phyloP scores from a whole-genome alignment of 2,329 filamentous ascomycete species.

The Phialophora chinensis region DNA sequence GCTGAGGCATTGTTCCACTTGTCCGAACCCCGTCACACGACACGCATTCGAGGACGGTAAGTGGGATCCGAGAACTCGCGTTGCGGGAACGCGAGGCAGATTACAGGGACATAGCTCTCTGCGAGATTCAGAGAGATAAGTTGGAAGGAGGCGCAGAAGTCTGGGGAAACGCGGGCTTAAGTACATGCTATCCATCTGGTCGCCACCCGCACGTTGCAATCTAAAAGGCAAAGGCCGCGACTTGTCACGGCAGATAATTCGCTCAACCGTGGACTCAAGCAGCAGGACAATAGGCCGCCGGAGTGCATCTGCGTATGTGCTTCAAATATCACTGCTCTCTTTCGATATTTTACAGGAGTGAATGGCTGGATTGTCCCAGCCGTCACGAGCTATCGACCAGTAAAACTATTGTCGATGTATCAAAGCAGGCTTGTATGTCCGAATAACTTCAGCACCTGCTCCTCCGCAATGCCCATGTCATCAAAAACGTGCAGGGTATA shows the following conservation, averaged over 20 bases:
- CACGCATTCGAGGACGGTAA: neutral
- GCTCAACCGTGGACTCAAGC: neutral
- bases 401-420: constrained; percentile 11
- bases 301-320: neutral
- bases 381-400: constrained; percentile 8
- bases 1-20: neutral
- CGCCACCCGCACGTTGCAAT: constrained; percentile 11
- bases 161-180: constrained; percentile 1
- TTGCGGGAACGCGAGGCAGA: neutral
- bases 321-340: constrained; percentile 4
- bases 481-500: constrained; percentile 34
- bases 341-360: constrained; percentile 1
- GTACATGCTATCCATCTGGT: neutral
- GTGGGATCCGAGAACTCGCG: neutral
- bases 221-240: neutral
- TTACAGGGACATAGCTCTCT: neutral
- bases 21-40: neutral
- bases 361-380: constrained; percentile 10
- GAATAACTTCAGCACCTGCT: constrained; percentile 16
- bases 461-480: constrained; percentile 31
- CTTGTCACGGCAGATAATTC: neutral
- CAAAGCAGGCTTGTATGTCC: constrained; percentile 25
- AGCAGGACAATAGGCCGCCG: neutral
- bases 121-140: neutral
- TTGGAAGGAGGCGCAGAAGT: neutral